Evolutionary conservation across 2,329 filamentous ascomycete genomes (phyloP), one percentile per base, ranked within the genome.

Genomic region (Talaromyces sp.): DNA sequence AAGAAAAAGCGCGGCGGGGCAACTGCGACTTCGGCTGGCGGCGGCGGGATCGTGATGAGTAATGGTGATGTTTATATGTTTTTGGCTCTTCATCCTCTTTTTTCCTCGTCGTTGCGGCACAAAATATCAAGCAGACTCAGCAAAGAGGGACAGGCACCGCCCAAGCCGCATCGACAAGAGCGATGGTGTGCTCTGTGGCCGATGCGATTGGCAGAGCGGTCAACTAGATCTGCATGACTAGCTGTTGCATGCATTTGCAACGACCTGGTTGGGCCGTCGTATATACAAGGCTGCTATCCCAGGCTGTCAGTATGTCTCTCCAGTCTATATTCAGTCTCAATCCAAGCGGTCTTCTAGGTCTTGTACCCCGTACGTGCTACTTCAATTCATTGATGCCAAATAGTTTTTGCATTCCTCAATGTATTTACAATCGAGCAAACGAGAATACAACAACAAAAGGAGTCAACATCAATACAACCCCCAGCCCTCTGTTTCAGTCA

Each of bases 1-100:
- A 39, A 39, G 55, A 57, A 55, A 58, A 52, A 61, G 49, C 51
- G 55, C 60, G 36, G 60, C 60, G 55, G 60, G 60, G 60, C 32
- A 27, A 15, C 25, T 53, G 49, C 19, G 22, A 47, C 44, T 25
- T 49, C 49, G 49, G 49, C 30, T 53, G 49, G 28, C 49, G 49
- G 49, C 22, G 27, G 25, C 49, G 17, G 28, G 25, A 30, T 52
- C 49, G 49, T 30, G 22, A 52, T 53, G 49, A 53, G 49, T 53
- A 53, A 53, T 53, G 49, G 49, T 53, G 49, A 53, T 53, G 49
- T 53, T 53, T 28, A 6, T 28, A 1, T 44, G 10, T 28, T 52
- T 28, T 28, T 30, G 17, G 49, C 22, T 53, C 27, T 22, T 53
- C 27, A 47, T 47, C 44, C 9, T 17, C n/a, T 47, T 19, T 8